Conservation (phyloP, 2,329 filamentous ascomycete genomes). For the Aspergillus phoenicis region DNA sequence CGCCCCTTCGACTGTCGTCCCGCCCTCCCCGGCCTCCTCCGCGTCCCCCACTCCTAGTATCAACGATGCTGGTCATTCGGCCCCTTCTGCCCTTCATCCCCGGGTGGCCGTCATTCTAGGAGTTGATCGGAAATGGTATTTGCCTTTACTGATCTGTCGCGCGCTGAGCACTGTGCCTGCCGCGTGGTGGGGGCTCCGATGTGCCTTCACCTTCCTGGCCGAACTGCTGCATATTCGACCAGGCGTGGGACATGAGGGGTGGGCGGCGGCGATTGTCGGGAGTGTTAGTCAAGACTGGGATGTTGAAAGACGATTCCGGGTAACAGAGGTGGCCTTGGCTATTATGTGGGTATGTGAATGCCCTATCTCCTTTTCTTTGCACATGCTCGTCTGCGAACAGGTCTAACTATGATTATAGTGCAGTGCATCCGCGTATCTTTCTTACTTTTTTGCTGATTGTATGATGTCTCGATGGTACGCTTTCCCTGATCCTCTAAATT, state of each 20-base stretch:
- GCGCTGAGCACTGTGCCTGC: conserved; percentile 71
- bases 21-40: conserved; percentile 35
- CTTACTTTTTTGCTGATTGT: conserved; percentile 82
- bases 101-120: conserved; percentile 78
- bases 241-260: conserved; percentile 46
- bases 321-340: conserved; percentile 71
- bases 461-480: conserved; percentile 78
- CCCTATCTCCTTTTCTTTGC: conserved; percentile 29
- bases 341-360: conserved; percentile 68
- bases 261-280: conserved; percentile 42
- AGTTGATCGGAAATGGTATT: conserved; percentile 71
- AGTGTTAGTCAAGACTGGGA: conserved; percentile 46
- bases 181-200: conserved; percentile 71
- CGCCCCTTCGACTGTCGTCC: conserved; percentile 29
- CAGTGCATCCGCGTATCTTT: conserved; percentile 74
- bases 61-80: conserved; percentile 33
- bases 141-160: conserved; percentile 72
- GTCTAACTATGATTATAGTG: conserved; percentile 55
- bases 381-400: not conserved
- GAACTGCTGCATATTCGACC: conserved; percentile 58
- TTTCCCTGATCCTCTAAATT: not conserved
- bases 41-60: conserved; percentile 31
- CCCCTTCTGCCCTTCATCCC: conserved; percentile 61
- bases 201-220: conserved; percentile 67
- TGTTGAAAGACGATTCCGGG: conserved; percentile 53